phyloP scores from a whole-genome alignment of 441 rosid species.

The Gossypium davidsonii region DNA sequence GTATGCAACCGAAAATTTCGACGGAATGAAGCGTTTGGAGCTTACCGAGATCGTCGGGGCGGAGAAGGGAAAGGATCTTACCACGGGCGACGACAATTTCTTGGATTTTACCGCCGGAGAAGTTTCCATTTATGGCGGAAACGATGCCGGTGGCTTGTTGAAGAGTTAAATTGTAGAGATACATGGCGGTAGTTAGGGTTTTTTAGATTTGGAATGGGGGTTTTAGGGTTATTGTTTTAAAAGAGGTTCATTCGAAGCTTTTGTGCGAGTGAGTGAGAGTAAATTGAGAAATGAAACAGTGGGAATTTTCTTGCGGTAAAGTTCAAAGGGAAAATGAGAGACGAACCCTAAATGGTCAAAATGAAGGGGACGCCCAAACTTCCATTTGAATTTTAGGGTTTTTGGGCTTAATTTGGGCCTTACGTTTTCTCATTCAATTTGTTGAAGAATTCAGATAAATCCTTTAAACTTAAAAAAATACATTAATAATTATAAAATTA shows the following conservation, averaged over 20 bases:
- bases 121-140: conserved; percentile 77
- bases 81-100: conserved; percentile 98
- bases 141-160: conserved; percentile 86
- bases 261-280: not conserved
- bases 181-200: conserved; percentile 47
- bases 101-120: conserved; percentile 81
- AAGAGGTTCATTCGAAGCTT: not conserved
- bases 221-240: not conserved
- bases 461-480: too few species aligned
- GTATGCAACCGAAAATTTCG: conserved; percentile 82
- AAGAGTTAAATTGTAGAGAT: conserved; percentile 80
- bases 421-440: not conserved
- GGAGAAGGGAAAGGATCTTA: conserved; percentile 82
- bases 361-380: not conserved
- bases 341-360: not conserved
- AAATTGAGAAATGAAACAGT: not conserved
- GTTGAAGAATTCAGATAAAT: too few species aligned
- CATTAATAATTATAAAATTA: too few species aligned
- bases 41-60: conserved; percentile 87
- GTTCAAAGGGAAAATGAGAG: not conserved
- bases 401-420: not conserved
- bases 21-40: conserved; percentile 84
- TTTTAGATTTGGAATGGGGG: not conserved
- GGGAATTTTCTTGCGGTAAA: not conserved
- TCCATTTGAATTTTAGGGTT: not conserved